Evolutionary conservation across 2,329 filamentous ascomycete genomes (phyloP), one percentile per base, ranked within the genome.

Genomic region (Claviceps paspali): DNA sequence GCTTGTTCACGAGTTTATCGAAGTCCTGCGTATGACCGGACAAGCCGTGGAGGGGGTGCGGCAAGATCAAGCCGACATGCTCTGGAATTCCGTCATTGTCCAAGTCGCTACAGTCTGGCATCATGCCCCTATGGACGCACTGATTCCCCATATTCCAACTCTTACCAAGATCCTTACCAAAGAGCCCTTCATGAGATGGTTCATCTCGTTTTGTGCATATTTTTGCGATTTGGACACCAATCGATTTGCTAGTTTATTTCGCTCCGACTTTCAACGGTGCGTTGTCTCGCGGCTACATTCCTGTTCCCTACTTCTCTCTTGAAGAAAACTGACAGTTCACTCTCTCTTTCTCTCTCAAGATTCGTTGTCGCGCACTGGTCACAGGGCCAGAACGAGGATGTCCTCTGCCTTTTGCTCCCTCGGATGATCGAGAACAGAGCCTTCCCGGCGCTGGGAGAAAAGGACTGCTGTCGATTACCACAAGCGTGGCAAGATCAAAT

Each of bases 181-280:
- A 36, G 74, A 80, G 31, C 68, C 69, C 1, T 68, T 87, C 49
- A 73, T 79, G 49, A 60, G 60, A 36, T 79, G 78, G 63, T 96
- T 94, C 54, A 69, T 96, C 30, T 70, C 77, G 0, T 94, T 96
- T 56, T 95, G 85, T 57, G 79, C 79, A 11, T 78, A 83, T 36
- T 78, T 91, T 47, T 79, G 83, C 0, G 72, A 84, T 38, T 64
- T 92, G 26, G 78, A 86, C 32, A 54, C 69, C 2, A 72, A 79
- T 37, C 72, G 82, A 28, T 98, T 96, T 52, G 72, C 76, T 38
- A 78, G 75, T 44, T 64, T 95, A n/a, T 69, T 93, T 23, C 65
- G 87, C 6, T 79, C 76, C 27, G 77, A 82, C 40, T 86, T 96
- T 47, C 83, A 92, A 55, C 84, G 74, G 72, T 83, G 60, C 54